Conservation (phyloP, 805 yeast genomes). For the Yarrowia porcina region DNA sequence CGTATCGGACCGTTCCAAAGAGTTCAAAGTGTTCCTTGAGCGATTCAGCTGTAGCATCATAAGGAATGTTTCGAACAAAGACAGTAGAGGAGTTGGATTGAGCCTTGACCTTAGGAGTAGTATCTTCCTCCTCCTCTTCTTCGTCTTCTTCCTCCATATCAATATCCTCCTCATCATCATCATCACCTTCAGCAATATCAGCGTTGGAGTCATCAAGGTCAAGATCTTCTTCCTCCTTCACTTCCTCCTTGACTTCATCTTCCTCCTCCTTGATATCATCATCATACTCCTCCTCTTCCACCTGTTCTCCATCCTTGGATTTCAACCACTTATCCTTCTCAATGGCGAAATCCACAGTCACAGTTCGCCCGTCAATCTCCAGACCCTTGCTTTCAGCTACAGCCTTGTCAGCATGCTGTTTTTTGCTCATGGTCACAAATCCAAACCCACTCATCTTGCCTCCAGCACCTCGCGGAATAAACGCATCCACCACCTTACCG, state of each 20-base stretch:
- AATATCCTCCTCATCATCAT: conserved; percentile 42
- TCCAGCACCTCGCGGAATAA: conserved; percentile 81
- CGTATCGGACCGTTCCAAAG: conserved; percentile 88
- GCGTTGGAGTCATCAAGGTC: conserved; percentile 41
- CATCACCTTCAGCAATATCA: too few species aligned
- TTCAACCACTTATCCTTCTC: conserved; percentile 82
- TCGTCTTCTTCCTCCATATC: conserved; percentile 42
- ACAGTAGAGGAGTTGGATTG: conserved; percentile 48
- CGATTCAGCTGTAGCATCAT: conserved; percentile 82
- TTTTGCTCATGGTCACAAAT: conserved; percentile 83
- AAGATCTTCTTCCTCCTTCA: conserved; percentile 43
- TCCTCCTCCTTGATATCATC: too few species aligned
- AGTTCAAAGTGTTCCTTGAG: conserved; percentile 72
- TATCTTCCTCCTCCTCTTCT: conserved; percentile 37
- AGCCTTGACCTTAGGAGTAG: conserved; percentile 32
- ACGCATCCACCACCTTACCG: conserved; percentile 86
- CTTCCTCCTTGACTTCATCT: conserved; percentile 34
- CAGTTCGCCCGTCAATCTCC: conserved; percentile 83
- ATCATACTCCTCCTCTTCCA: conserved; percentile 42
- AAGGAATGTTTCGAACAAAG: conserved; percentile 90
- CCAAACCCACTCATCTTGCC: conserved; percentile 95
- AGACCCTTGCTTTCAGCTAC: conserved; percentile 70
- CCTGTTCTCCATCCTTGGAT: conserved; percentile 44
- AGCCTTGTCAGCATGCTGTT: conserved; percentile 73
- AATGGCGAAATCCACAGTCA: conserved; percentile 90